Base-by-base conservation (phyloP, 2,329 filamentous ascomycete genomes). In the Whalleya microplaca region DNA sequence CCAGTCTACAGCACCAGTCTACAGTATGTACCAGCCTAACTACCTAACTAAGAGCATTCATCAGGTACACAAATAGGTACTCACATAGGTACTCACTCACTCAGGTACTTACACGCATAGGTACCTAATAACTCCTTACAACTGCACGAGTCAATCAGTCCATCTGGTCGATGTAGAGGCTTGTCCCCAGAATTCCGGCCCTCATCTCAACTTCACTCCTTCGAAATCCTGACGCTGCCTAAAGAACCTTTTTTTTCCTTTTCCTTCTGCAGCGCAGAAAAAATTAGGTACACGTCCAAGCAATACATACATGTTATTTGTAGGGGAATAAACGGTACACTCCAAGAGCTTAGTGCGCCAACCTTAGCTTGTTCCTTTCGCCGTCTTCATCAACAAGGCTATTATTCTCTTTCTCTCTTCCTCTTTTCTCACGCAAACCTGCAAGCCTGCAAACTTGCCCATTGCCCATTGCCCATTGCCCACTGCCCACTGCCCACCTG, bases 181-280 rank as follows among this genome's bases (percentile, higher is more conserved):
- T 27, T 27, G 32, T 37, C 32, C 32, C 32, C 32, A 37, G 32
- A 37, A 37, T 37, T 37, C 14, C 32, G 32, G 10, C 10, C 32
- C 21, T 58, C 43, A 42, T 48, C 50, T 47, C 53, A 44, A 59
- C 53, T 57, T 59, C 48, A 56, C 29, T 49, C 43, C 55, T 53
- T 49, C 48, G 41, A 32, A 48, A 32, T 47, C 47, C 48, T 48
- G 43, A 52, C 54, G 23, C 50, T 23, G 19, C 19, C 23, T 48
- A 18, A 19, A 52, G 45, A 56, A 37, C 56, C 45, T 27, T 56
- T 21, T 51, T 54, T 19, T 47, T 45, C n/a, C n/a, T 21, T 51
- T 51, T 48, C 45, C 50, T 48, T 57, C 60, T 62, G 60, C 60
- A 62, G 60, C 51, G 60, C 60, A 62, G 57, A 60, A 42, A 45